Conservation (phyloP, 2,329 filamentous ascomycete genomes). For the Monosporascus sp. region DNA sequence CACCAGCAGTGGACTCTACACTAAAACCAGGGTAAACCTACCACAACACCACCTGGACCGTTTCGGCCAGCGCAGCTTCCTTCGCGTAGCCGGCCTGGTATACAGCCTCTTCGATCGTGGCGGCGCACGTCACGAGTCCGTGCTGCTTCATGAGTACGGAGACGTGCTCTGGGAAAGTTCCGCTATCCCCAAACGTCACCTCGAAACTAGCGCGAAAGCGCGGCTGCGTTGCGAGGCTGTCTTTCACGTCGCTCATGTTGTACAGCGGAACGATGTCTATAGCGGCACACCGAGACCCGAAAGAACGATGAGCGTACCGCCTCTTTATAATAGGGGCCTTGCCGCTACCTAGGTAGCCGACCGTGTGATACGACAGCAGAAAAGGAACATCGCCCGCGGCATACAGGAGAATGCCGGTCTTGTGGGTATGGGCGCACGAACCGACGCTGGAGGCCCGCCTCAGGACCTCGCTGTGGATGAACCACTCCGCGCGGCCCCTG, state of each 20-base stretch:
- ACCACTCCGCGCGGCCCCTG: conserved; percentile 4
- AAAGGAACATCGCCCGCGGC: conserved; percentile 7
- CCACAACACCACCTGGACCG: too few relatives aligned
- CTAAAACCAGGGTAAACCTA: too few relatives aligned
- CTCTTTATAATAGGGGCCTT: not conserved
- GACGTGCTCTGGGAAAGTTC: not conserved
- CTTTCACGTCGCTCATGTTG: conserved; percentile 4
- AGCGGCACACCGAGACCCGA: conserved; percentile 3
- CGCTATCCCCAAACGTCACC: not conserved
- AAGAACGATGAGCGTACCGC: not conserved
- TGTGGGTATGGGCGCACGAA: conserved; percentile 13
- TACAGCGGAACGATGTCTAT: conserved; percentile 8
- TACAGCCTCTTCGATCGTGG: conserved; percentile 10
- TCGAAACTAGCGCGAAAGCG: conserved; percentile 14
- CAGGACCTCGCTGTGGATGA: conserved; percentile 15
- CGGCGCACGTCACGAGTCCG: conserved; percentile 10
- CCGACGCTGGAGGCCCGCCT: conserved; percentile 6
- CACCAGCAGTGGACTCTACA: too few relatives aligned
- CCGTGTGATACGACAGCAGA: conserved; percentile 9
- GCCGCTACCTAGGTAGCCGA: conserved; percentile 10
- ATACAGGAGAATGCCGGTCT: conserved; percentile 9
- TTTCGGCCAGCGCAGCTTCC: too few relatives aligned
- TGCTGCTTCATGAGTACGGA: conserved; percentile 14
- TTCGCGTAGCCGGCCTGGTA: conserved; percentile 7
- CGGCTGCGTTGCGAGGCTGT: conserved; percentile 9